A percentile compares a stretch with the other conserved stretches of the same genome.
These are phyloP conservation scores for Cajanus cajan DNA, from an alignment of 306 rosid species.

Conservation along the genomic window DNA sequence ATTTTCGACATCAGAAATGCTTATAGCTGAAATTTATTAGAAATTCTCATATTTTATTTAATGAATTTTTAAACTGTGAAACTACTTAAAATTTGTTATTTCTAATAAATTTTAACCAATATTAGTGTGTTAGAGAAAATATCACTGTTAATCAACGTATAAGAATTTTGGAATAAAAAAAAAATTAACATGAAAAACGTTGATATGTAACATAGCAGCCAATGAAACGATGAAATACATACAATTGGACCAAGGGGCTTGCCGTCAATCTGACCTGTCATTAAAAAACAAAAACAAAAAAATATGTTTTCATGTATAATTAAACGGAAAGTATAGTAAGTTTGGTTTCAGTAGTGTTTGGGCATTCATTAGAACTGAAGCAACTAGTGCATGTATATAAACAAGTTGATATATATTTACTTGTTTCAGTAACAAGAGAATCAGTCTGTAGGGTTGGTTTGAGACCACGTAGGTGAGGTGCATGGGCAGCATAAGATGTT, in stretches of 20 bases:
- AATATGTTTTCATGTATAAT: background rate
- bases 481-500: slow-evolving; percentile 37
- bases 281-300: background rate
- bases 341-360: no score
- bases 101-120: no score
- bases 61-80: no score
- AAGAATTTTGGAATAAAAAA: background rate
- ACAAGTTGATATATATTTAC: slow-evolving; percentile 31
- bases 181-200: background rate
- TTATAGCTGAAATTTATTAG: no score
- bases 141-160: no score
- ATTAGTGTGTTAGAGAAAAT: no score
- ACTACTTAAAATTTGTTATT: no score
- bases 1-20: background rate
- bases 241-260: slow-evolving; percentile 35
- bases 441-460: slow-evolving; percentile 31
- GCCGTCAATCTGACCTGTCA: slow-evolving; percentile 36
- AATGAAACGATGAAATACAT: slow-evolving; percentile 26
- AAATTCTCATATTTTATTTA: no score
- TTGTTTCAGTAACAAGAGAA: slow-evolving; percentile 31
- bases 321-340: no score
- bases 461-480: slow-evolving; percentile 25
- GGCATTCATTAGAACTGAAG: background rate
- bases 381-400: background rate
- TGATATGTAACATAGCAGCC: background rate